Conservation (phyloP, 305 asterid genomes). For the Fraxinus velutina region DNA sequence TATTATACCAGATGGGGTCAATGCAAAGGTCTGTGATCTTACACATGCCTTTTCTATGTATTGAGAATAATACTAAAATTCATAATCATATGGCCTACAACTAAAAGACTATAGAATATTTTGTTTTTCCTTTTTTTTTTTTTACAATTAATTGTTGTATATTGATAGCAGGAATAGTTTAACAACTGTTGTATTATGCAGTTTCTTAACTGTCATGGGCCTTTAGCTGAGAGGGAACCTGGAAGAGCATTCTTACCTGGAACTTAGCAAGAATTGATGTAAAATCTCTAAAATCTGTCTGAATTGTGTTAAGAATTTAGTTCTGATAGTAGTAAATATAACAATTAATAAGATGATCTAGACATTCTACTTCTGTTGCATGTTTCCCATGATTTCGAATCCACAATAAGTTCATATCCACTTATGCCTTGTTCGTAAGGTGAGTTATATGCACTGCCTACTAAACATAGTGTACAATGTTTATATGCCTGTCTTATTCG, state of each 20-base stretch:
- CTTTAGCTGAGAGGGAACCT: constrained; percentile 19
- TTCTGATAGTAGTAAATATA: background rate
- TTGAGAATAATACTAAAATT: background rate
- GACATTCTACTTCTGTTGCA: background rate
- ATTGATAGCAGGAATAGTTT: background rate
- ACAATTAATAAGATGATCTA: background rate
- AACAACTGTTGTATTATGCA: background rate
- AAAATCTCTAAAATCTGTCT: background rate
- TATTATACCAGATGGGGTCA: constrained; percentile 27
- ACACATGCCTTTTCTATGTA: background rate
- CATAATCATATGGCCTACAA: background rate
- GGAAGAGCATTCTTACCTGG: constrained; percentile 22
- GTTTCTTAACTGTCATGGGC: constrained; percentile 25
- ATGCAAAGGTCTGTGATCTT: constrained; percentile 20
- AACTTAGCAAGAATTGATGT: background rate
- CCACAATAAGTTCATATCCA: background rate
- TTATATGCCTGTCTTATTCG: background rate
- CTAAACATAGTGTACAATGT: background rate
- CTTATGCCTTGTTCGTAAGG: background rate
- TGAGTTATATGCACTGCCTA: background rate
- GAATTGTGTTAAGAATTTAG: background rate
- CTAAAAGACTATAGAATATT: background rate
- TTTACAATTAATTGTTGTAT: background rate
- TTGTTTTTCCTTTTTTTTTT: background rate
- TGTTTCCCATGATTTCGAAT: background rate